A percentile compares a stretch with the other conserved stretches of the same genome.
phyloP scores from a whole-genome alignment of 2,329 filamentous ascomycete genomes.

The Fusarium sp. region DNA sequence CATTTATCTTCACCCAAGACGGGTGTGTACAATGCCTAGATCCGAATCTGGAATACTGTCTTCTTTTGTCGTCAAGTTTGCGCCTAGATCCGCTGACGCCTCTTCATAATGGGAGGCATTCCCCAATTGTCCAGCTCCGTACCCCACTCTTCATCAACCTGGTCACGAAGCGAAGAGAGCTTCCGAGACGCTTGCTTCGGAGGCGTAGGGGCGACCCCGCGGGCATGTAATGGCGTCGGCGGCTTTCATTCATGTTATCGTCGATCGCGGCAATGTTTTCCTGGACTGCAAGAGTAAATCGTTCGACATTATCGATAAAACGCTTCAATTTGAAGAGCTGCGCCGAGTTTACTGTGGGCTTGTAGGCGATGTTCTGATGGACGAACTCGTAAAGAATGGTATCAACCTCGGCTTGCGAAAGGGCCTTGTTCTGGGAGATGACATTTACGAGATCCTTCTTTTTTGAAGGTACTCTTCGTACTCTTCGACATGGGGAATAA shows the following conservation, averaged over 20 bases:
- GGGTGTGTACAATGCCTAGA: background rate
- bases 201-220: background rate
- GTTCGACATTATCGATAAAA: constrained; percentile 13
- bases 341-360: background rate
- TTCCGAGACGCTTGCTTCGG: constrained; percentile 42
- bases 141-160: constrained; percentile 35
- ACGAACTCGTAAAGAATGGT: background rate
- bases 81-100: constrained; percentile 18
- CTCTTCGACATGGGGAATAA: background rate
- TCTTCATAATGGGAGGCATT: background rate
- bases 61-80: background rate
- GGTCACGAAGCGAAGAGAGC: constrained; percentile 38
- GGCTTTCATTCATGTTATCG: background rate
- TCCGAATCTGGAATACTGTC: background rate
- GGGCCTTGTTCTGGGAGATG: background rate
- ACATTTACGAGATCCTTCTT: background rate
- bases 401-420: background rate
- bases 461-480: background rate
- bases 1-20: background rate
- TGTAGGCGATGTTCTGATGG: background rate
- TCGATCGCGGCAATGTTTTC: background rate
- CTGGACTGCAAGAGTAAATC: constrained; percentile 5
- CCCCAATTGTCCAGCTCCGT: constrained; percentile 29
- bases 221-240: background rate
- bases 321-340: background rate